Evolutionary conservation across 2,329 filamentous ascomycete genomes (phyloP), one percentile per base, ranked within the genome.

Genomic region (Aspergillus flavus): DNA sequence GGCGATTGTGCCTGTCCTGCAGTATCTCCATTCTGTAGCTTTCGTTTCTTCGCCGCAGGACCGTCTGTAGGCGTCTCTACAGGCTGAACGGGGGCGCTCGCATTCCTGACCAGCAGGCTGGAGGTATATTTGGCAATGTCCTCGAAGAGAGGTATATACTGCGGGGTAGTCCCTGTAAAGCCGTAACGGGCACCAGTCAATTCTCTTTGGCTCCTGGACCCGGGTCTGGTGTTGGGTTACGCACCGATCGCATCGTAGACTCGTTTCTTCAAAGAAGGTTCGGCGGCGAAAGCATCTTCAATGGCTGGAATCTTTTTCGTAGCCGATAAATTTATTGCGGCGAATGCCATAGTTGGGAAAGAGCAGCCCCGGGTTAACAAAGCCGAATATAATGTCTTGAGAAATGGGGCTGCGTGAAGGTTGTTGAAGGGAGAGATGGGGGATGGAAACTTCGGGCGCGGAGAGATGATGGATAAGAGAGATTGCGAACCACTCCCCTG

Each of bases 61-160:
- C 70, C 76, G 57, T 76, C 74, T 26, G 54, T 76, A 73, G 39
- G 61, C 67, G 41, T 62, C 62, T 71, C 65, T 32, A 68, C 65
- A 59, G 72, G 71, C 56, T 71, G 72, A 57, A 75, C 67, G 57
- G 71, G 59, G 36, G 68, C 66, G 57, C 66, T 72, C 48, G 66
- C 59, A 63, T 72, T 70, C 69, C 70, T 75, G 70, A 71, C 74
- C 72, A 72, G 76, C 72, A 77, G 72, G 64, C 68, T 74, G 63
- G 74, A 74, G 58, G 79, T 79, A 68, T 83, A 81, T 69, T 74
- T 75, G 28, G 82, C 81, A 64, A 85, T 82, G 66, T 84, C 82
- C 68, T 82, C 77, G 64, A 85, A 83, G 5, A 85, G 74, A 59
- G 73, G 68, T 61, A 64, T 68, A 62, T 80, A 71, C 63, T 79